phyloP scores from a whole-genome alignment of 2,329 filamentous ascomycete species.

The Pseudocercospora pini-densiflorae region DNA sequence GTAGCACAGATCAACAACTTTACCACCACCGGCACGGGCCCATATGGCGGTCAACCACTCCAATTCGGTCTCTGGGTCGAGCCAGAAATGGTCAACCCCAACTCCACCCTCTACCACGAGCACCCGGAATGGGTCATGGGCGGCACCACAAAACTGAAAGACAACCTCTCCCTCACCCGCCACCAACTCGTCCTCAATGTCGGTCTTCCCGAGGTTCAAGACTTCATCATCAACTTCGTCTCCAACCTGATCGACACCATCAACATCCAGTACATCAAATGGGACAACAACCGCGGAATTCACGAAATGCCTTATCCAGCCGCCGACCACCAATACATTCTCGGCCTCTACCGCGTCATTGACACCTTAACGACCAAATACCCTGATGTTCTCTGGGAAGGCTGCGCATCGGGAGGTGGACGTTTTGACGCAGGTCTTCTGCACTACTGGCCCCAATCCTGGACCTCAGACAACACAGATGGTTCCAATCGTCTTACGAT shows the following conservation, averaged over 20 bases:
- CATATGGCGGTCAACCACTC: slow-evolving; percentile 54
- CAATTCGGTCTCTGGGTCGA: slow-evolving; percentile 71
- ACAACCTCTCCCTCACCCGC: slow-evolving; percentile 52
- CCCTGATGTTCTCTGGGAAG: slow-evolving; percentile 68
- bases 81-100: slow-evolving; percentile 69
- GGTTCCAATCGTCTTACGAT: slow-evolving; percentile 64
- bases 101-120: slow-evolving; percentile 63
- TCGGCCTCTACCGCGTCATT: slow-evolving; percentile 67
- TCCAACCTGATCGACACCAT: slow-evolving; percentile 59
- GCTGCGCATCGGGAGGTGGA: slow-evolving; percentile 67
- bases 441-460: slow-evolving; percentile 68
- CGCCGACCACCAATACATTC: slow-evolving; percentile 63
- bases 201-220: slow-evolving; percentile 64
- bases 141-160: slow-evolving; percentile 59
- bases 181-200: slow-evolving; percentile 67
- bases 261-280: slow-evolving; percentile 66
- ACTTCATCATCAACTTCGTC: slow-evolving; percentile 63
- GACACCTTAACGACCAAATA: slow-evolving; percentile 63
- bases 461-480: slow-evolving; percentile 70
- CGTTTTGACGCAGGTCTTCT: slow-evolving; percentile 67
- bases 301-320: slow-evolving; percentile 62
- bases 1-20: slow-evolving; percentile 58
- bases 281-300: slow-evolving; percentile 70
- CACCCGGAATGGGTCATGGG: slow-evolving; percentile 69
- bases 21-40: slow-evolving; percentile 49